Evolutionary conservation across 345 rosid genomes (phyloP), one percentile per base, ranked within the genome.

Genomic region (Corymbia maculata): DNA sequence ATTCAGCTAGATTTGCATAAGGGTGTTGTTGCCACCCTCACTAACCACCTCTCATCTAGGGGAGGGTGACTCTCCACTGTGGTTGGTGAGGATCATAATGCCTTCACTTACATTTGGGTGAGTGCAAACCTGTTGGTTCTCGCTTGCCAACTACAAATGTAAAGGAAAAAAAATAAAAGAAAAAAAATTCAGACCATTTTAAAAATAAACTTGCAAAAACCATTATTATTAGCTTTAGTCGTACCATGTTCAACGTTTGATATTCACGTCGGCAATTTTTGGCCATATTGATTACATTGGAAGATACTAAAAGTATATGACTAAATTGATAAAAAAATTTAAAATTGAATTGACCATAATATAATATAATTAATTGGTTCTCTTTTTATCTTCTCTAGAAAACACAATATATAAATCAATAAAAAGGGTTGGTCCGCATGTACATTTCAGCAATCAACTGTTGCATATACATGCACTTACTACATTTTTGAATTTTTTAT

Each of bases 241-340:
- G 15, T 13, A 6, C 4, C 15, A 26, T 3, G 13, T 59, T 1
- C 3, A 13, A 26, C 11, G 66, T 13, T 6, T 26, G 3, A 26
- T 1, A 0, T 26, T 26, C 13, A 26, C 3, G 1, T 59, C 3
- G 5, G 26, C n/a, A 11, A 59, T 59, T 59, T 59, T 59, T 59
- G 7, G 3, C 3, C 5, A 0, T 13, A 59, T 59, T 11, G 24
- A 55, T 21, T 55, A 55, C 28, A 55, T 55, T 26, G 11, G 28
- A 55, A 21, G 8, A 55, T 36, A 2, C 13, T 9, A n/a, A 64
- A 64, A 13, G 17, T 28, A 28, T n/a, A 64, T 0, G 0, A 0
- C 75, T 64, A 61, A 28, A 61, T 28, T 64, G 9, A 13, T n/a
- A 4, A n/a, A 0, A 64, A 64, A 64, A 2, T n/a, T 64, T 64